Base-by-base conservation (phyloP, 2,329 filamentous ascomycete species). In the Fusarium oxysporum region DNA sequence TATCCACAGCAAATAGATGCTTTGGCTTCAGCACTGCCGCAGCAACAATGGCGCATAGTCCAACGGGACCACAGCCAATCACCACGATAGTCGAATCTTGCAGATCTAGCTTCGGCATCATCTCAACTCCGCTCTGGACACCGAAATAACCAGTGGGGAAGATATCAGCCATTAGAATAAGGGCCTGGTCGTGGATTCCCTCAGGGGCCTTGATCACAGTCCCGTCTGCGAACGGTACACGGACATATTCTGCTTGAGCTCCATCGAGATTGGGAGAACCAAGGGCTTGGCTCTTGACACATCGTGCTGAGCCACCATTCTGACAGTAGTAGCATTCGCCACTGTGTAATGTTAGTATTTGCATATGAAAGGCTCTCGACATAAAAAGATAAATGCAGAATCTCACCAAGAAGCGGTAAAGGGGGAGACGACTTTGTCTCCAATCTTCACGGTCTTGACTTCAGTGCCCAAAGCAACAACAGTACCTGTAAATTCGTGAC, bases 141-240 rank as follows among this genome's bases (percentile, higher is more conserved):
- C 93, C 95, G 75, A 95, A 97, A 83, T 90, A 97, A 5, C 95
- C 93, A 0, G 92, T 94, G 1, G 95, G 95, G 81, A 96, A 97
- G 76, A 97, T 97, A 78, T 97, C 95, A 13, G 93, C 94, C 94
- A 97, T 97, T 19, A 97, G 87, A 6, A 97, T 90, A 51, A 97
- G 85, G 30, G 90, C 90, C 71, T 92, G 88, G 72, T 96, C 92
- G 17, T 91, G 89, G 62, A 97, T 92, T 13, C 72, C 77, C 8
- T 87, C 89, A 2, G 89, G 81, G 0, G 94, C 92, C 77, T 91
- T 92, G 78, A 95, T 87, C 23, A 92, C 89, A 1, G 94, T 97
- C 25, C 90, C 90, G 78, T 97, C 94, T 12, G 95, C 95, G 56
- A 92, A 84, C 1, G 95, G 95, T 14, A 97, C 88, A 25, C 93